phyloP scores from a whole-genome alignment of 176 grass and related monocot species.

The Triticum aestivum region IWGSC_CS_RefSeq_v2.1 NC_057800.1:23458389-23458888 shows the following conservation, averaged over 20 bases:
- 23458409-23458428: conserved; percentile 80
- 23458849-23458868: conserved; percentile 56
- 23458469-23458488: conserved; percentile 67
- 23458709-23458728: conserved; percentile 94
- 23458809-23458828: conserved; percentile 85
- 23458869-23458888: conserved; percentile 84
- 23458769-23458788: conserved; percentile 92
- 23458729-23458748: conserved; percentile 85
- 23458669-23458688: conserved; percentile 62
- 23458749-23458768: conserved; percentile 85
- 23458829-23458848: conserved; percentile 37
- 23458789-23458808: conserved; percentile 75
- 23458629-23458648: conserved; percentile 93
- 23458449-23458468: conserved; percentile 72
- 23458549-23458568: no score
- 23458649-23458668: conserved; percentile 66
- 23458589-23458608: background rate
- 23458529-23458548: conserved; percentile 57
- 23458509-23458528: conserved; percentile 81
- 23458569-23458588: no score
- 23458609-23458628: conserved; percentile 53
- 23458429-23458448: conserved; percentile 89
- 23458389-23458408: conserved; percentile 82
- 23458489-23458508: conserved; percentile 79
- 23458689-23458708: conserved; percentile 97